phyloP scores from a whole-genome alignment of 2,329 filamentous ascomycete genomes.

The Aspergillus terreus region DNA sequence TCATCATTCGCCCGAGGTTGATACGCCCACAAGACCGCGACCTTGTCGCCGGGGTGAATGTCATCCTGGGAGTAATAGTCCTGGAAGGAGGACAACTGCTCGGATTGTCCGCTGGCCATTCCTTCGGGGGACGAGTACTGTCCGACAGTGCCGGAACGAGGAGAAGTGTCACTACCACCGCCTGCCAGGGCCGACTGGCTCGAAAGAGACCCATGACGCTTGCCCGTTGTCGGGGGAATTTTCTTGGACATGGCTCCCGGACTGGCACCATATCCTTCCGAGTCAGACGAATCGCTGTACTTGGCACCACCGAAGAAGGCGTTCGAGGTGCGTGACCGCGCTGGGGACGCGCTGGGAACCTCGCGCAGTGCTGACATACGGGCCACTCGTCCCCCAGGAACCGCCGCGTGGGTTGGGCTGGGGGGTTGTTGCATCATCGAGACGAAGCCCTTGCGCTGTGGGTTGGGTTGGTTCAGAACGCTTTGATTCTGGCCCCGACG shows the following conservation, averaged over 20 bases:
- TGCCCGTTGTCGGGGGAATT: constrained; percentile 47
- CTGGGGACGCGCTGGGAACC: constrained; percentile 60
- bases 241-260: constrained; percentile 62
- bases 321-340: constrained; percentile 49
- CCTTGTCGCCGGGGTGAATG: constrained; percentile 85
- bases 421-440: constrained; percentile 42
- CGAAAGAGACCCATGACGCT: constrained; percentile 83
- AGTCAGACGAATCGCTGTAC: constrained; percentile 53
- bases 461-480: constrained; percentile 87
- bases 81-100: constrained; percentile 94
- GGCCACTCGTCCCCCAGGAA: constrained; percentile 85
- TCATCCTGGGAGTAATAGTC: constrained; percentile 98
- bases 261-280: constrained; percentile 68
- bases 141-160: constrained; percentile 61
- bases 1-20: constrained; percentile 91
- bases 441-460: constrained; percentile 46
- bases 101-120: constrained; percentile 82
- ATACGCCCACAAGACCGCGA: constrained; percentile 93
- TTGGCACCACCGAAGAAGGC: constrained; percentile 46
- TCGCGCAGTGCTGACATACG: constrained; percentile 93
- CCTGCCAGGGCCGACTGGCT: constrained; percentile 71
- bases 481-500: constrained; percentile 63
- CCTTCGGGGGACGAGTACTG: constrained; percentile 82
- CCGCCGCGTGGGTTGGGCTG: constrained; percentile 62
- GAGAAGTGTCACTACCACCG: constrained; percentile 66